Evolutionary conservation across 2,329 filamentous ascomycete species (phyloP).

Genomic region (Alternaria sp.): DNA sequence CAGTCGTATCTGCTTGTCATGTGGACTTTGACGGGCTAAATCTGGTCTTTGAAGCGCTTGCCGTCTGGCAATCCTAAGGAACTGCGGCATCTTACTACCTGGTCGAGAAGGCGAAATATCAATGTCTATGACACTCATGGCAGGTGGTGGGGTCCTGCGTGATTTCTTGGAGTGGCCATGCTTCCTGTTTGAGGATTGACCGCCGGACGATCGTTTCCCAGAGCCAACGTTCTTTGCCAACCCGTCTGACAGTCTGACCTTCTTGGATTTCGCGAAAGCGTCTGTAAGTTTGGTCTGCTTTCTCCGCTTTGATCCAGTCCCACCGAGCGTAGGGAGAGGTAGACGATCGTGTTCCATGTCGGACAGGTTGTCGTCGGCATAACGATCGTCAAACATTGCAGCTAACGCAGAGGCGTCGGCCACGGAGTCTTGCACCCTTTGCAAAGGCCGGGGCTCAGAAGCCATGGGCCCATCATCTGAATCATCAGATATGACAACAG

Average conservation of each 20-base stretch:
- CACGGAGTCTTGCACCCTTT: constrained; percentile 25
- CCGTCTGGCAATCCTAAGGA: constrained; percentile 63
- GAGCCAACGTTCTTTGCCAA: neutral
- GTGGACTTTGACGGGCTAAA: constrained; percentile 59
- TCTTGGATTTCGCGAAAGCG: constrained; percentile 34
- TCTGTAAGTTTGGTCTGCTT: constrained; percentile 49
- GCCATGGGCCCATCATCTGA: constrained; percentile 31
- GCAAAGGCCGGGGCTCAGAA: constrained; percentile 1
- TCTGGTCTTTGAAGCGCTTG: constrained; percentile 57
- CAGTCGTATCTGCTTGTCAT: constrained; percentile 59
- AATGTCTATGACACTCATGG: constrained; percentile 61
- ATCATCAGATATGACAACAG: constrained; percentile 46
- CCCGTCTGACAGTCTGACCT: constrained; percentile 13
- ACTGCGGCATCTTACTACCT: constrained; percentile 55
- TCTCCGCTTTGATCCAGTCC: constrained; percentile 33
- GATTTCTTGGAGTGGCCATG: constrained; percentile 16
- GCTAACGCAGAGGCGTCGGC: constrained; percentile 29
- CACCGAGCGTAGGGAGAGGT: constrained; percentile 41
- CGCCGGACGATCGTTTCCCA: neutral
- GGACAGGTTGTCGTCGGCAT: constrained; percentile 40
- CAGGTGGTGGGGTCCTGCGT: constrained; percentile 26
- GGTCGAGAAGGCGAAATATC: constrained; percentile 40
- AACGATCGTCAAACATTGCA: constrained; percentile 33
- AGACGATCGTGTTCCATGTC: constrained; percentile 56
- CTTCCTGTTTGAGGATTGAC: constrained; percentile 6